Conservation (phyloP, 2,329 filamentous ascomycete species). For the Exophiala bonariae region DNA sequence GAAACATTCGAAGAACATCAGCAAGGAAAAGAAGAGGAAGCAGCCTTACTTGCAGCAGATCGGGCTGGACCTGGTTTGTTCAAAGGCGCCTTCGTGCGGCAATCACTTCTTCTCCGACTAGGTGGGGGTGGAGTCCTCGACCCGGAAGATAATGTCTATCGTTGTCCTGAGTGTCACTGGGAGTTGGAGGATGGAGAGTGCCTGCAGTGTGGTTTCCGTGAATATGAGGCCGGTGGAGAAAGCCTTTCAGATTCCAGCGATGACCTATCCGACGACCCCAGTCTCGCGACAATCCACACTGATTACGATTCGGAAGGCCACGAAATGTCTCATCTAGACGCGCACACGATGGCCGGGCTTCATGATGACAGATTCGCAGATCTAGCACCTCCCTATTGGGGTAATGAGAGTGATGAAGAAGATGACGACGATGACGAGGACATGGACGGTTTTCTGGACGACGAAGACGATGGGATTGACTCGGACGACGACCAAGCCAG, state of each 20-base stretch:
- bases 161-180: constrained; percentile 63
- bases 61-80: constrained; percentile 63
- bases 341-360: constrained; percentile 3
- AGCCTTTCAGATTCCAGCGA: constrained; percentile 16
- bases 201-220: constrained; percentile 49
- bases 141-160: constrained; percentile 60
- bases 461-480: constrained; percentile 13
- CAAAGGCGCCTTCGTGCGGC: constrained; percentile 56
- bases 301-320: constrained; percentile 23
- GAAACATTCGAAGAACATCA: constrained; percentile 64
- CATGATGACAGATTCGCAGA: no score
- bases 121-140: constrained; percentile 45
- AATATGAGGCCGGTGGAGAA: constrained; percentile 39
- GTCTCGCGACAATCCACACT: constrained; percentile 4
- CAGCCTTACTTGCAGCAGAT: constrained; percentile 60
- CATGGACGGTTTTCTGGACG: constrained; percentile 1
- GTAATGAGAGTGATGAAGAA: constrained; percentile 17
- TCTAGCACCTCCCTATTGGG: constrained; percentile 24
- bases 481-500: constrained; percentile 18
- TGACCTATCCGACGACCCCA: constrained; percentile 8
- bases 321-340: constrained; percentile 18
- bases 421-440: constrained; percentile 10
- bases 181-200: constrained; percentile 65
- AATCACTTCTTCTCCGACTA: constrained; percentile 20
- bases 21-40: constrained; percentile 59